Evolutionary conservation across 305 asterid species (phyloP).

Genomic region (Fraxinus xanthoxyloides): DNA sequence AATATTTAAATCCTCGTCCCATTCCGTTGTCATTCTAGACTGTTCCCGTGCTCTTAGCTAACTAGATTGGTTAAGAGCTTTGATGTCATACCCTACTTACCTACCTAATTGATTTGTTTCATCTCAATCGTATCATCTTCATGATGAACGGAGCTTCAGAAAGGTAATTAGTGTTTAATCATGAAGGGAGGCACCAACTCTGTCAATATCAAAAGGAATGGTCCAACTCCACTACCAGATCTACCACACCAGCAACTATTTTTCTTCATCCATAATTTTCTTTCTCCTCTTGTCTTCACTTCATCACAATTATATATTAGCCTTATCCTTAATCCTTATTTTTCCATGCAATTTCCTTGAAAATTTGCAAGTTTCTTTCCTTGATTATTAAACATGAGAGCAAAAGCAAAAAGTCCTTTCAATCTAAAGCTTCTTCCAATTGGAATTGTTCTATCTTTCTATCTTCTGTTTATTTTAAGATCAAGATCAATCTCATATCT

Average conservation of each 20-base stretch:
- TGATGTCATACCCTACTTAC: not conserved
- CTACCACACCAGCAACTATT: conserved; percentile 57
- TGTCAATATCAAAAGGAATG: not conserved
- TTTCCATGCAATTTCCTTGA: not conserved
- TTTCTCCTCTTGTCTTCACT: conserved; percentile 39
- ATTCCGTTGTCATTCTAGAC: not conserved
- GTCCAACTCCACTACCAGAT: conserved; percentile 23
- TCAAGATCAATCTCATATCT: conserved; percentile 35
- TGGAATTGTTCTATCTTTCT: conserved; percentile 26
- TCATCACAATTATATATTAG: conserved; percentile 23
- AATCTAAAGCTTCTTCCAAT: conserved; percentile 56
- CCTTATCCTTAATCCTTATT: conserved; percentile 30
- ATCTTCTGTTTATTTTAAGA: conserved; percentile 50
- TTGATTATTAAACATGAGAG: conserved; percentile 35
- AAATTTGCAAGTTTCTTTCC: not conserved
- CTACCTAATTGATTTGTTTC: not conserved
- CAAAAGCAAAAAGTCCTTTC: conserved; percentile 45
- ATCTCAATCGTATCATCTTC: not conserved
- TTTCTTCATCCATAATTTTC: conserved; percentile 60
- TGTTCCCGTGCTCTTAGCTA: not conserved
- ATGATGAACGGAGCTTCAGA: not conserved
- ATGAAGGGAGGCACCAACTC: not conserved
- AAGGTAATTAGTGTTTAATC: not conserved
- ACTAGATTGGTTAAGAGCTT: not conserved
- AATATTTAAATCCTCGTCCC: not conserved